phyloP scores from a whole-genome alignment of 176 grass and related monocot genomes.

The Carex pumila region DNA sequence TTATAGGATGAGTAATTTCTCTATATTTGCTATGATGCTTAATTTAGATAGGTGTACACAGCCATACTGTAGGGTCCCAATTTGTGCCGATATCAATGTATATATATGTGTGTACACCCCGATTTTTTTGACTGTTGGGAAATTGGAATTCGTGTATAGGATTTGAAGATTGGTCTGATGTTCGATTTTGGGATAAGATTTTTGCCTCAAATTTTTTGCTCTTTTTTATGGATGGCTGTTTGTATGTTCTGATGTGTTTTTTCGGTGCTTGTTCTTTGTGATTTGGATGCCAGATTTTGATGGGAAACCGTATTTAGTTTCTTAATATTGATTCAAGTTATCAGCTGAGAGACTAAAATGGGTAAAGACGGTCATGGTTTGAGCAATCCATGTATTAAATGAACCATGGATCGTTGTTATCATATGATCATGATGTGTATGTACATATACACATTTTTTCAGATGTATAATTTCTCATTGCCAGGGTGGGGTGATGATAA shows the following conservation, averaged over 20 bases:
- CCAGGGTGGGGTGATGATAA: neutral
- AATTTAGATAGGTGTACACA: slow-evolving; percentile 14
- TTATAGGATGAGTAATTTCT: neutral
- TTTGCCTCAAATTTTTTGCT: neutral
- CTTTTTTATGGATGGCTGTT: neutral
- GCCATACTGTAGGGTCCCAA: neutral
- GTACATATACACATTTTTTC: neutral
- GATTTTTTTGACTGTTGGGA: slow-evolving; percentile 9
- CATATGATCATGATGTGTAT: neutral
- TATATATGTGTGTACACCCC: slow-evolving; percentile 3
- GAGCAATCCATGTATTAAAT: neutral
- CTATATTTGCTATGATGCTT: slow-evolving; percentile 12
- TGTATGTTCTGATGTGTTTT: neutral
- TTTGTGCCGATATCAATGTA: slow-evolving; percentile 1
- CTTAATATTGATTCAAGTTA: neutral
- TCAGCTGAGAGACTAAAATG: neutral
- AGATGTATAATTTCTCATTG: neutral
- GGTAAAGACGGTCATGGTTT: neutral
- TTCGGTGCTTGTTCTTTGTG: neutral
- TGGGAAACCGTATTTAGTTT: neutral
- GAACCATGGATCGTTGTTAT: neutral
- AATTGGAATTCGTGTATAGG: slow-evolving; percentile 2
- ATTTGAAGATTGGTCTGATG: slow-evolving; percentile 13
- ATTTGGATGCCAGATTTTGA: neutral
- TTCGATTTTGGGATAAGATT: neutral